Evolutionary conservation across 2,329 filamentous ascomycete genomes (phyloP).

Genomic region (Aspergillus clavatus): DNA sequence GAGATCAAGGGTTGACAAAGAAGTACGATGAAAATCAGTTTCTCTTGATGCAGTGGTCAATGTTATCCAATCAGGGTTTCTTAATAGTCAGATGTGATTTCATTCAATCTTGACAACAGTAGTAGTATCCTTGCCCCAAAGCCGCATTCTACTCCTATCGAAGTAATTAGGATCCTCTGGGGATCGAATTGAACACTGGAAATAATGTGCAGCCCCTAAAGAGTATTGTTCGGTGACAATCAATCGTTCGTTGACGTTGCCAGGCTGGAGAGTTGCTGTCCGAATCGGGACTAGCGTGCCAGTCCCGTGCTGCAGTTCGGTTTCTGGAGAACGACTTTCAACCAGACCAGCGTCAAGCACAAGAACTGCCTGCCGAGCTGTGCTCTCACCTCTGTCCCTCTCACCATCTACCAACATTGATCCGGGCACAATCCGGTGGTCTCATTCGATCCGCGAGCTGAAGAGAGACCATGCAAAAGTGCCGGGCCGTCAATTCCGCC

Average conservation of each 20-base stretch:
- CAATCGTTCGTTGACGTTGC: neutral
- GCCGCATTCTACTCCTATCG: neutral
- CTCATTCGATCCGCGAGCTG: slow-evolving; percentile 22
- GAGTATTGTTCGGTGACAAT: too few relatives aligned
- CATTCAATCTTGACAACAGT: neutral
- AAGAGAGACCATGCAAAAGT: slow-evolving; percentile 44
- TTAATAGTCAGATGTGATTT: slow-evolving; percentile 21
- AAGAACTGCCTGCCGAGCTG: slow-evolving; percentile 25
- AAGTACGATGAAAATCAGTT: too few relatives aligned
- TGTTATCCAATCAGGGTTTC: slow-evolving; percentile 16
- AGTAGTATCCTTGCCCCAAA: neutral
- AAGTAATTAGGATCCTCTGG: too few relatives aligned
- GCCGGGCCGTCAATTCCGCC: slow-evolving; percentile 40
- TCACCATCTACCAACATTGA: slow-evolving; percentile 17
- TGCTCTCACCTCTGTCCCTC: slow-evolving; percentile 23
- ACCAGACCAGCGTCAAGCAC: slow-evolving; percentile 17
- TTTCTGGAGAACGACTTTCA: slow-evolving; percentile 19
- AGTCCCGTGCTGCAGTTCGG: slow-evolving; percentile 28
- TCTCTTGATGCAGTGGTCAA: too few relatives aligned
- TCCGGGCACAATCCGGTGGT: slow-evolving; percentile 22
- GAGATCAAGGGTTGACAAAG: too few relatives aligned
- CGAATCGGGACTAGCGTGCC: slow-evolving; percentile 30
- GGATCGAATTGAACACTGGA: too few relatives aligned
- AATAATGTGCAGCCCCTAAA: too few relatives aligned
- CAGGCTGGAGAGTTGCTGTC: slow-evolving; percentile 10